phyloP scores from a whole-genome alignment of 2,329 filamentous ascomycete genomes.

The Chaetomium sp. region DNA sequence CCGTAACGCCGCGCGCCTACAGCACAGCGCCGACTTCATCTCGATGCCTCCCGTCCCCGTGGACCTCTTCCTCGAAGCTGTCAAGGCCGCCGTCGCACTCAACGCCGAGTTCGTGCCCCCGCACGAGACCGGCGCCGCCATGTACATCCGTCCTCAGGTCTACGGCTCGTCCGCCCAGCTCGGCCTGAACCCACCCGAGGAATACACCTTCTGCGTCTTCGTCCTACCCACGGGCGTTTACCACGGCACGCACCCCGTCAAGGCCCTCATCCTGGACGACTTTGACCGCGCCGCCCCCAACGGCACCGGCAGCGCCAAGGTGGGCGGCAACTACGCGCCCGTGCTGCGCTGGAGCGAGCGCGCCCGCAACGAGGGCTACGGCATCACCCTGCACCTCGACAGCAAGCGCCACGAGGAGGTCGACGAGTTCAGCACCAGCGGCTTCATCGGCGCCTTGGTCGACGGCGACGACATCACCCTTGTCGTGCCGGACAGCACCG shows the following conservation, averaged over 20 bases:
- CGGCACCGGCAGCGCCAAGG: constrained; percentile 87
- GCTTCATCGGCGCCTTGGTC: constrained; percentile 79
- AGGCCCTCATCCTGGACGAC: constrained; percentile 83
- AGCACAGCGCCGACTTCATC: constrained; percentile 80
- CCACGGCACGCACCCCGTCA: constrained; percentile 86
- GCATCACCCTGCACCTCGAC: constrained; percentile 94
- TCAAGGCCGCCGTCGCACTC: constrained; percentile 77
- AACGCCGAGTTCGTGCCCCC: constrained; percentile 93
- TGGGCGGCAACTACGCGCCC: constrained; percentile 94
- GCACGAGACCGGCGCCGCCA: constrained; percentile 81
- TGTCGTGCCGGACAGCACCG: constrained; percentile 83
- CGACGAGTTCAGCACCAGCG: constrained; percentile 94
- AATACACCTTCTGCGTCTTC: constrained; percentile 89
- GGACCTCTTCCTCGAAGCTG: constrained; percentile 73
- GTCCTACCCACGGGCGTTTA: constrained; percentile 93
- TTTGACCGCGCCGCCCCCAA: constrained; percentile 93
- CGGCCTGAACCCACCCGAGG: constrained; percentile 81
- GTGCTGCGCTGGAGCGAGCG: constrained; percentile 85
- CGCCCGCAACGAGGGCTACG: constrained; percentile 76
- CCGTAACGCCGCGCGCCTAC: constrained; percentile 81
- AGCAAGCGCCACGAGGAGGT: constrained; percentile 80
- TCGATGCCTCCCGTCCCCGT: constrained; percentile 80
- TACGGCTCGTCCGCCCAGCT: constrained; percentile 88
- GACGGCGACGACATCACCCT: constrained; percentile 67
- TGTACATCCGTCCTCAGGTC: constrained; percentile 89